These are phyloP conservation scores for Akanthomyces muscarius DNA, from an alignment of 2,329 filamentous ascomycete genomes.

Conservation along the genomic window DNA sequence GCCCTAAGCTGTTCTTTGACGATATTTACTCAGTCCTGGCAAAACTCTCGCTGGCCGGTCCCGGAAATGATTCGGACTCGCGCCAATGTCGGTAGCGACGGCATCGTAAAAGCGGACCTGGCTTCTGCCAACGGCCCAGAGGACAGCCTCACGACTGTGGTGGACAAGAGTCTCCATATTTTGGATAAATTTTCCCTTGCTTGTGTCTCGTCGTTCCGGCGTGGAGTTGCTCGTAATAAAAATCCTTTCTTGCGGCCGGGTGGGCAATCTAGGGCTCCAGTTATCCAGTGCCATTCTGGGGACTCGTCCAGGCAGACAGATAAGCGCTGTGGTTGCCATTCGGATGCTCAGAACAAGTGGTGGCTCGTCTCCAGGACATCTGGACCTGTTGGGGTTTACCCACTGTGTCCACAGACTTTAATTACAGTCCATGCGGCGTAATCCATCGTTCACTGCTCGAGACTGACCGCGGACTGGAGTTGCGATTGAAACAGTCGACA, in stretches of 20 bases:
- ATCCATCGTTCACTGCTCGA: not conserved
- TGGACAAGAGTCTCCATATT: conserved; percentile 12
- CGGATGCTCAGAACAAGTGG: not conserved
- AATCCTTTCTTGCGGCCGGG: not conserved
- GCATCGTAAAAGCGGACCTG: conserved; percentile 14
- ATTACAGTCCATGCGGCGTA: conserved; percentile 9
- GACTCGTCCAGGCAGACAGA: not conserved
- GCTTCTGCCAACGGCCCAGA: conserved; percentile 6
- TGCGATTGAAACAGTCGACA: not conserved
- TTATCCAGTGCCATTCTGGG: not conserved
- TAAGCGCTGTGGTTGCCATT: not conserved
- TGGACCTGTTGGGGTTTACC: not conserved
- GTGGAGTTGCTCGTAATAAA: conserved; percentile 3
- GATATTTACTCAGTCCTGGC: not conserved
- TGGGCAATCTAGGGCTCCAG: not conserved
- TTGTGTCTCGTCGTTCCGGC: conserved; percentile 1
- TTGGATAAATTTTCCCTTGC: conserved; percentile 4
- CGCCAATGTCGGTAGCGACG: conserved; percentile 16
- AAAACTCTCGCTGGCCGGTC: not conserved
- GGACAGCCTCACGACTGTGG: conserved; percentile 5
- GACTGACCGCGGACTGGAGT: not conserved
- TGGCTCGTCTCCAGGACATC: not conserved
- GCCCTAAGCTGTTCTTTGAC: not conserved
- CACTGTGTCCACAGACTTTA: conserved; percentile 12
- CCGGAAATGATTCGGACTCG: conserved; percentile 12